phyloP scores from a whole-genome alignment of 2,329 filamentous ascomycete genomes.

The Diaporthe helianthi region DNA sequence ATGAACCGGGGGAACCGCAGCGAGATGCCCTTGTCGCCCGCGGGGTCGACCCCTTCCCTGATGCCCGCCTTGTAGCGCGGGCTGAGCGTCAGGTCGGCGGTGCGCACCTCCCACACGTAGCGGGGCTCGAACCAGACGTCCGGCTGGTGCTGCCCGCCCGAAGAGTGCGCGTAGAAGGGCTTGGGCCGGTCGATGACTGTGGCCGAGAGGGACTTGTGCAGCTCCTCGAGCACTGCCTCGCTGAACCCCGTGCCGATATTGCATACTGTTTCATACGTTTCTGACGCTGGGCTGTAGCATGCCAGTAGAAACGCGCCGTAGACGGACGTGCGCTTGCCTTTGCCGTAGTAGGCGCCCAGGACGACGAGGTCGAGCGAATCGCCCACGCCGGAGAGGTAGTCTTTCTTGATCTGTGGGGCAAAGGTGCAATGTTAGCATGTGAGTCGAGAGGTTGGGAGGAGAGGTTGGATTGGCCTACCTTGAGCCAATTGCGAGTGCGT shows the following conservation, averaged over 20 bases:
- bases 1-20: slow-evolving; percentile 94
- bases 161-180: slow-evolving; percentile 90
- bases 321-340: slow-evolving; percentile 92
- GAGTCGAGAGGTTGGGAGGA: not conserved
- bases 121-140: slow-evolving; percentile 98
- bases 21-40: slow-evolving; percentile 80
- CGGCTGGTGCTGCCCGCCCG: slow-evolving; percentile 87
- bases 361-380: slow-evolving; percentile 98
- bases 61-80: slow-evolving; percentile 92
- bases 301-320: slow-evolving; percentile 96
- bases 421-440: slow-evolving; percentile 37
- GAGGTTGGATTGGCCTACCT: slow-evolving; percentile 59
- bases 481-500: slow-evolving; percentile 97
- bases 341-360: slow-evolving; percentile 90
- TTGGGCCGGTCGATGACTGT: slow-evolving; percentile 89
- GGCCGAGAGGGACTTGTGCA: slow-evolving; percentile 77
- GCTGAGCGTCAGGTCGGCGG: slow-evolving; percentile 90
- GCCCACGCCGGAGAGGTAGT: slow-evolving; percentile 91
- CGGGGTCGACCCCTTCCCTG: slow-evolving; percentile 77
- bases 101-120: slow-evolving; percentile 97
- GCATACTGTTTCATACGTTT: slow-evolving; percentile 94
- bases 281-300: slow-evolving; percentile 82
- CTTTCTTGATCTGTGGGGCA: slow-evolving; percentile 85
- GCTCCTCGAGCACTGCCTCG: slow-evolving; percentile 88
- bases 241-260: slow-evolving; percentile 98